Percentiles rank a stretch among this genome's conserved stretches.
Evolutionary conservation across 495 filamentous ascomycete species (phyloP).

Genomic region (Aspergillus ellipticus): DNA sequence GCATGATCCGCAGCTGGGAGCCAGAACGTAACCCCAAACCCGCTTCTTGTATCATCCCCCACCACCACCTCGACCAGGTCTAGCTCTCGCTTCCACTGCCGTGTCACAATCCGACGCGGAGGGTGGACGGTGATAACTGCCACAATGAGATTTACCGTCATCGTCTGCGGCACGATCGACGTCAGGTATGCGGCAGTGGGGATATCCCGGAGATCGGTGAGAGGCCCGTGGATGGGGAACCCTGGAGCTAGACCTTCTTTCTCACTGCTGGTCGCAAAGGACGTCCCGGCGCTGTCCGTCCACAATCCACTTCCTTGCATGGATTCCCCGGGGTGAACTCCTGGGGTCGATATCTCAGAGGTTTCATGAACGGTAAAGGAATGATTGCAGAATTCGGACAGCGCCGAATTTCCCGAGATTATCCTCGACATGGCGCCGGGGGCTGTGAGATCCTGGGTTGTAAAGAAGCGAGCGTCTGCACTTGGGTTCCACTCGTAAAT

Average conservation of each 20-base stretch:
- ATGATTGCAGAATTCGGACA: slow-evolving; percentile 68
- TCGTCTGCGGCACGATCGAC: slow-evolving; percentile 72
- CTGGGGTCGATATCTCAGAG: slow-evolving; percentile 26
- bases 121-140: slow-evolving; percentile 69
- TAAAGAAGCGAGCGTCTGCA: slow-evolving; percentile 48
- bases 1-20: slow-evolving; percentile 36
- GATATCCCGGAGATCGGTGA: slow-evolving; percentile 67
- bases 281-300: slow-evolving; percentile 22
- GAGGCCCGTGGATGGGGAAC: slow-evolving; percentile 23
- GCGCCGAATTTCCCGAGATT: slow-evolving; percentile 33
- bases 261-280: slow-evolving; percentile 14
- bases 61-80: slow-evolving; percentile 75
- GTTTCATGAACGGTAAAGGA: slow-evolving; percentile 63
- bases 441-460: slow-evolving; percentile 34
- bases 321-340: slow-evolving; percentile 16
- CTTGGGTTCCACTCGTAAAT: slow-evolving; percentile 7
- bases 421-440: slow-evolving; percentile 18
- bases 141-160: slow-evolving; percentile 72
- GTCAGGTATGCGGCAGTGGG: slow-evolving; percentile 65
- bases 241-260: slow-evolving; percentile 10
- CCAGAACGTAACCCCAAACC: slow-evolving; percentile 85
- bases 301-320: slow-evolving; percentile 25
- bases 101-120: slow-evolving; percentile 55
- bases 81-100: slow-evolving; percentile 45
- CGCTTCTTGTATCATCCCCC: slow-evolving; percentile 79